A percentile compares a stretch with the other conserved stretches of the same genome.
Conservation (phyloP, 2,329 filamentous ascomycete genomes). For the Fusarium cyanostomum region DNA sequence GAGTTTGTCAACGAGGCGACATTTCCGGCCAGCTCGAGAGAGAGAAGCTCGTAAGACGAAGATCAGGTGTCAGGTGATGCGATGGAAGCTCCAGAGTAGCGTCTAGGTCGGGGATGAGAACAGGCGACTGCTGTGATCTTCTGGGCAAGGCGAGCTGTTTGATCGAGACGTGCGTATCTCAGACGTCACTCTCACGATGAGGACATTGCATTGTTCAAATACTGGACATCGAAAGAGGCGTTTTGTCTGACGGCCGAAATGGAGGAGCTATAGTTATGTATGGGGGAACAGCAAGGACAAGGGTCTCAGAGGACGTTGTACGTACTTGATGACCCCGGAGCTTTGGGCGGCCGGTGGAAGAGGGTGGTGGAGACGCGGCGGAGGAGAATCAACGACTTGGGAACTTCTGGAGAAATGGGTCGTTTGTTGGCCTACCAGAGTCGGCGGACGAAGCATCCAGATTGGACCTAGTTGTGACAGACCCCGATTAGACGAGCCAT, state of each 20-base stretch:
- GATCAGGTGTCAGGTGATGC: conserved; percentile 33
- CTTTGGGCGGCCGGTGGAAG: conserved; percentile 35
- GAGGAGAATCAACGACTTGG: conserved; percentile 29
- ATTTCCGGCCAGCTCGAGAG: conserved; percentile 31
- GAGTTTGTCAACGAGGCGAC: conserved; percentile 31
- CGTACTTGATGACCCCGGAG: conserved; percentile 37
- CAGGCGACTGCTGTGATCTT: background rate
- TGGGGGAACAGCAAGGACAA: conserved; percentile 36
- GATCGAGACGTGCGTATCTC: background rate
- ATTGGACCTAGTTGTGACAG: conserved; percentile 20
- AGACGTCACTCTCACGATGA: conserved; percentile 15
- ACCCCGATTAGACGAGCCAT: conserved; percentile 21
- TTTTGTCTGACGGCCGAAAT: conserved; percentile 25
- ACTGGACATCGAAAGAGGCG: conserved; percentile 29
- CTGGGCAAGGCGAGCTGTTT: background rate
- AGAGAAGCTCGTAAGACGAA: conserved; percentile 18
- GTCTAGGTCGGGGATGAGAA: conserved; percentile 1
- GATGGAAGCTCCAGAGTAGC: conserved; percentile 17
- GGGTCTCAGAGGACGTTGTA: conserved; percentile 24
- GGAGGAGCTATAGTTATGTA: conserved; percentile 44
- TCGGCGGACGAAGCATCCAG: conserved; percentile 17
- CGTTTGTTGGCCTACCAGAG: conserved; percentile 30
- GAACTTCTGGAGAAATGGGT: conserved; percentile 40
- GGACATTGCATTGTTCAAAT: conserved; percentile 12
- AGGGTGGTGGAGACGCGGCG: conserved; percentile 41